Base-by-base conservation (phyloP, 306 rosid genomes). In the Astragalus membranaceus region DNA sequence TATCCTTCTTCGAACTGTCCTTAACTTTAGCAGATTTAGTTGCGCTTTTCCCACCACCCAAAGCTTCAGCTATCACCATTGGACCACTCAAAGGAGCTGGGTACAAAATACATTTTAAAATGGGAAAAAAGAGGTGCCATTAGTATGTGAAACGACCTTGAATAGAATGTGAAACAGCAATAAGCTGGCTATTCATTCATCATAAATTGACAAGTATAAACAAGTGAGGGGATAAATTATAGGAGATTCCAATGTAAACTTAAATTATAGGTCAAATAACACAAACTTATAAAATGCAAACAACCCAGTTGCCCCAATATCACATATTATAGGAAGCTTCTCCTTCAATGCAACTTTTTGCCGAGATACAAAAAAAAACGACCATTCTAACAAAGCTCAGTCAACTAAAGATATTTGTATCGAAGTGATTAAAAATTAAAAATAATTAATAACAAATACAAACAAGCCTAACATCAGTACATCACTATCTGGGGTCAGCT, bases 11-110 rank as follows among this genome's bases (percentile, higher is more conserved):
- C 11, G 85, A 73, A 77, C 5, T 83, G 43, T 87, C 97, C 86
- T 89, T 95, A 32, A 82, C 83, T 83, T 91, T 91, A 76, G 50
- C 66, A 32, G 82, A 81, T 87, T 86, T 95, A 7, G 83, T 29
- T 33, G 84, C 54, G 54, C 47, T 79, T 79, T 78, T 95, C 69
- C 81, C 82, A 75, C 83, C 89, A 10, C 96, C 90, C 76, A 88
- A 75, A 74, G 88, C 56, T 78, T 95, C 99, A 1, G 96, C 96
- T 55, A 91, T 87, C 78, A 89, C 96, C 82, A 91, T 33, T 0
- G 99, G 99, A 66, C 99, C 97, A 70, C 96, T 91, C 85, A 95
- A 79, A 60, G 99, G 95, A 75, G 99, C 99, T 95, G 90, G 66
- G 60, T 64, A 29, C 29, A 67, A 13, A 68, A 73, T 2, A 26